Conservation (phyloP, 768 basidiomycete species). For the Neoboletus brunneissimus region DNA sequence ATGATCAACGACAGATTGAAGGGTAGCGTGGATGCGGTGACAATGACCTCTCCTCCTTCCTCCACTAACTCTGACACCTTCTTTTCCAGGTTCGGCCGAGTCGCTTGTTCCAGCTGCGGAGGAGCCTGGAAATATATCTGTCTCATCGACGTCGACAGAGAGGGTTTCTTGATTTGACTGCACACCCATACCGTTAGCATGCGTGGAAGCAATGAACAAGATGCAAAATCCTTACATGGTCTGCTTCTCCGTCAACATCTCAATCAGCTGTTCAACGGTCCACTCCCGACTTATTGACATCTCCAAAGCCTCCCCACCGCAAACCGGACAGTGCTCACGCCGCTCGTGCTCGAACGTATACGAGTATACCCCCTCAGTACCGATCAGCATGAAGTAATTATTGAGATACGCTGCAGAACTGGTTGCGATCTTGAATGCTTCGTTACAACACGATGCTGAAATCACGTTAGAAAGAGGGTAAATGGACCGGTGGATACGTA, state of each 20-base stretch:
- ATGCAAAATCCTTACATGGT: slow-evolving; percentile 66
- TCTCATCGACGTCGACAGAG: slow-evolving; percentile 69
- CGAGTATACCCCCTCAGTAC: slow-evolving; percentile 94
- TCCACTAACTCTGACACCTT: slow-evolving; percentile 77
- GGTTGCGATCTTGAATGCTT: slow-evolving; percentile 98
- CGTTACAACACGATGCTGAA: slow-evolving; percentile 93
- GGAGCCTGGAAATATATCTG: slow-evolving; percentile 94
- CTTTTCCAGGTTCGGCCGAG: slow-evolving; percentile 88
- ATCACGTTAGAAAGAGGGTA: slow-evolving; percentile 2
- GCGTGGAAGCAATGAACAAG: background rate
- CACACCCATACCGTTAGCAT: background rate
- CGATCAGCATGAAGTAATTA: slow-evolving; percentile 98
- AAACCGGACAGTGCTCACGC: slow-evolving; percentile 93
- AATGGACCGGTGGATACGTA: slow-evolving; percentile 30
- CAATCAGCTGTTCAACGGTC: slow-evolving; percentile 86
- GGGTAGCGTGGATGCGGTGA: slow-evolving; percentile 86
- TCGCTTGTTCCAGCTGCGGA: slow-evolving; percentile 83
- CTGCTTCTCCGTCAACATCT: slow-evolving; percentile 81
- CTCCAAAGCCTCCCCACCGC: slow-evolving; percentile 86
- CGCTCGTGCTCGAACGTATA: slow-evolving; percentile 96
- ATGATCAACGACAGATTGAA: slow-evolving; percentile 77
- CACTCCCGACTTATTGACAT: slow-evolving; percentile 65
- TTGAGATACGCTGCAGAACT: slow-evolving; percentile 91
- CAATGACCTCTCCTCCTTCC: slow-evolving; percentile 74
- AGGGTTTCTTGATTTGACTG: slow-evolving; percentile 97